Percentiles rank a stretch among this genome's conserved stretches.
phyloP scores from a whole-genome alignment of 495 filamentous ascomycete genomes.

The Trichoderma reesei region DNA sequence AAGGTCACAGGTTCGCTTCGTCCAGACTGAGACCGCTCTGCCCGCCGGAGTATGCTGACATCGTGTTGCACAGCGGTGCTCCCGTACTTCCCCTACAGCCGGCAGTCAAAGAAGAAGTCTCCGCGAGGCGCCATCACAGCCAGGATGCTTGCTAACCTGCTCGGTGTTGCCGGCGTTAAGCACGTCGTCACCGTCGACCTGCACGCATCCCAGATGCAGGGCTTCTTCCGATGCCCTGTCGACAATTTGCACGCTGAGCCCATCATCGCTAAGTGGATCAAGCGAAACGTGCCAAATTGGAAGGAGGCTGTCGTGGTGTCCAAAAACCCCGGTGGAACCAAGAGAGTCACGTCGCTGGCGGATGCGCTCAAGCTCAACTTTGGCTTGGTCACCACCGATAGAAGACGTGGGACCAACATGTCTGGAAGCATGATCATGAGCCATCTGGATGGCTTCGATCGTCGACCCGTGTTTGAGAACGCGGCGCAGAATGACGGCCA shows the following conservation, averaged over 20 bases:
- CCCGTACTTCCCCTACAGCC: conserved; percentile 97
- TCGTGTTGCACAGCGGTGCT: conserved; percentile 63
- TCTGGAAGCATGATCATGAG: conserved; percentile 55
- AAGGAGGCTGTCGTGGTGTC: conserved; percentile 88
- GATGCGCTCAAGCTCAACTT: conserved; percentile 97
- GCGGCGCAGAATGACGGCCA: not conserved
- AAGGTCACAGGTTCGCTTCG: conserved; percentile 77
- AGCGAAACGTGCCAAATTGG: conserved; percentile 78
- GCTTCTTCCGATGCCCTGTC: conserved; percentile 95
- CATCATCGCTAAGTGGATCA: conserved; percentile 91
- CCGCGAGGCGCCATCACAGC: conserved; percentile 95
- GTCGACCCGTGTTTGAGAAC: conserved; percentile 19
- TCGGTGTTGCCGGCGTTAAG: conserved; percentile 86
- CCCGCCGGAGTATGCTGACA: conserved; percentile 19
- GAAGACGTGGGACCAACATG: conserved; percentile 53
- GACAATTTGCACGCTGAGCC: conserved; percentile 97
- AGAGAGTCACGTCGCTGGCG: conserved; percentile 90
- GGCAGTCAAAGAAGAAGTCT: conserved; percentile 98
- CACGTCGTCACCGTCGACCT: conserved; percentile 97
- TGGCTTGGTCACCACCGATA: conserved; percentile 90
- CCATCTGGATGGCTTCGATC: conserved; percentile 34
- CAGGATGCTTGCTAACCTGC: conserved; percentile 90
- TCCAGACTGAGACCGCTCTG: not conserved
- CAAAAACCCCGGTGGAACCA: conserved; percentile 96
- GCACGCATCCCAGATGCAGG: conserved; percentile 96